Base-by-base conservation (phyloP, 305 asterid species). In the Coffea humblotiana region DNA sequence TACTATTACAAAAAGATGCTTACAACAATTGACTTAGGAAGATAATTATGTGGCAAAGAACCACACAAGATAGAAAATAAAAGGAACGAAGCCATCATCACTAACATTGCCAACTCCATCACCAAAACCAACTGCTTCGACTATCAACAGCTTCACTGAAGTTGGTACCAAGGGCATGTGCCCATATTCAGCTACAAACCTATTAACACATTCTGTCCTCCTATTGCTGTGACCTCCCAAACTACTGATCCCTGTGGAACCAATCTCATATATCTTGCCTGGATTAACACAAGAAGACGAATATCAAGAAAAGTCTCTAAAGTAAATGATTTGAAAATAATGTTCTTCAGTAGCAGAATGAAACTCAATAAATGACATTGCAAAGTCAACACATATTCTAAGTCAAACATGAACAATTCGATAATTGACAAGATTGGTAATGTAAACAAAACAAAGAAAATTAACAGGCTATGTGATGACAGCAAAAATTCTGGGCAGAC, bases 181-280 rank as follows among this genome's bases (percentile, higher is more conserved):
- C 68, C 91, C 89, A 40, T 84, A 93, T 82, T 87, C 91, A 32
- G 81, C 86, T 6, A 87, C 92, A 49, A 93, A 91, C 71, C 78
- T 82, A 80, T 91, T 93, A 18, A 94, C 91, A 68, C 97, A 94
- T 54, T 89, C 80, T 8, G 90, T 84, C 86, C 97, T 90, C 81
- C 79, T 90, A 37, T 86, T 90, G 12, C 13, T 90, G 89, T 94
- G 98, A 35, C 97, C 96, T 85, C 97, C 98, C 88, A 93, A 83
- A 89, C 94, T 94, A 80, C 97, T 93, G 54, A 93, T 93, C 71
- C 97, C 97, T 16, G 91, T 88, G 1, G 97, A 89, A 56, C 98
- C 98, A 78, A 92, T 91, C 89, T 94, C 97, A 79, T 71, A 90
- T 82, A 92, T 92, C 79, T 78, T 87, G 69, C 97, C 97, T 94